Conservation (phyloP, 2,329 filamentous ascomycete genomes). For the Rhinocladiella similis region DNA sequence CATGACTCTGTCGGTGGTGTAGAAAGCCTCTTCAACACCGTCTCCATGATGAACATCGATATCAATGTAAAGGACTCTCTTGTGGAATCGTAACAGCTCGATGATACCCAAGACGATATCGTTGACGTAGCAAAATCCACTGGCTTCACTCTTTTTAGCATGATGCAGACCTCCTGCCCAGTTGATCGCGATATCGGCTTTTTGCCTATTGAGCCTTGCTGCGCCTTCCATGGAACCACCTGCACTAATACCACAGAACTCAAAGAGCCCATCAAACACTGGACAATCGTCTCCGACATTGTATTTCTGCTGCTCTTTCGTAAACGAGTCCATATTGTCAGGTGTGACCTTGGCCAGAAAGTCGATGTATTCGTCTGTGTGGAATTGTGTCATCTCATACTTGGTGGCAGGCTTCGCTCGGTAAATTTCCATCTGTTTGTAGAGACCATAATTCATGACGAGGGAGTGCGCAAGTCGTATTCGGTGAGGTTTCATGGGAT, state of each 20-base stretch:
- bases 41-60: constrained; percentile 69
- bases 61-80: constrained; percentile 66
- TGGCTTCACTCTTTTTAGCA: constrained; percentile 91
- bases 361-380: constrained; percentile 72
- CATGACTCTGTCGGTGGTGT: constrained; percentile 71
- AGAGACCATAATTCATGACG: constrained; percentile 73
- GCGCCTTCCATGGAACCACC: constrained; percentile 71
- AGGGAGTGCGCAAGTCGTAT: constrained; percentile 67
- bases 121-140: constrained; percentile 98
- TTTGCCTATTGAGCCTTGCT: constrained; percentile 65
- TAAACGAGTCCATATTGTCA: constrained; percentile 95
- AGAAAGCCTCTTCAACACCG: constrained; percentile 71
- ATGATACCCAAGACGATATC: constrained; percentile 68
- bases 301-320: constrained; percentile 82
- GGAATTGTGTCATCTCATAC: constrained; percentile 72
- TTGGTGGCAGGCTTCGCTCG: constrained; percentile 75
- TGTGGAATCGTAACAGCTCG: constrained; percentile 63
- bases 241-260: constrained; percentile 70
- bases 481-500: constrained; percentile 67
- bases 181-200: constrained; percentile 69
- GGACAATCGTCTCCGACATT: constrained; percentile 67
- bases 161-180: constrained; percentile 98
- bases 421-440: constrained; percentile 73
- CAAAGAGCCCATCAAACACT: constrained; percentile 69
- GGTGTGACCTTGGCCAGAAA: constrained; percentile 85